Base-by-base conservation (phyloP, 345 rosid genomes). In the Brassica cretica region DNA sequence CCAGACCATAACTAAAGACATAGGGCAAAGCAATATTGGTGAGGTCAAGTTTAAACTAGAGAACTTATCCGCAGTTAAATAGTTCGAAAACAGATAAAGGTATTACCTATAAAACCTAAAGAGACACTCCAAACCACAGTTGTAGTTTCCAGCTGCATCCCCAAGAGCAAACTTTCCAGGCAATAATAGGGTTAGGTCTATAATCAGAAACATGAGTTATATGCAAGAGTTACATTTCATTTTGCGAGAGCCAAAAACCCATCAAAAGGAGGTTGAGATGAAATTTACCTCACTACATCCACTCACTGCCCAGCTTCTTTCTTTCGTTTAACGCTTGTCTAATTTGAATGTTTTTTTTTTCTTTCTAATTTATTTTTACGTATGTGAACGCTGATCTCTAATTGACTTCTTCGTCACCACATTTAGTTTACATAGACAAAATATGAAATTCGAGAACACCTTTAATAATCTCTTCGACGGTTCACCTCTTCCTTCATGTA, bases 81-180 rank as follows among this genome's bases (percentile, higher is more conserved):
- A 41, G 16, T 27, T 8, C n/a, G 66, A 41, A 56, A 39, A 67
- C 39, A 24, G 33, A 60, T 11, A 6, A 64, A 79, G 7, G 56
- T 21, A 39, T 69, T 90, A 94, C 98, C 98, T 92, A 72, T 89
- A 94, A 84, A 92, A 92, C 84, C 98, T 88, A 88, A 94, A 94
- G 80, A 94, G 98, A 74, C 98, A 92, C 85, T 92, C 98, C 24
- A 87, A 70, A 51, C 98, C 98, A 81, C 91, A 94, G 79, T 86
- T 67, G 84, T 94, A 94, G 85, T 81, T 85, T 30, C 86, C 89
- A 68, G 90, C 88, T 29, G 95, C 92, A 84, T 94, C 98, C 80
- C 89, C 97, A 51, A 88, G 84, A 25, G 98, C 95, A 72, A 86
- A 71, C 82, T 88, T 92, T 79, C 33, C 6, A 30, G 33, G 10